Evolutionary conservation across 306 rosid genomes (phyloP).

Genomic region (Vicia villosa): DNA sequence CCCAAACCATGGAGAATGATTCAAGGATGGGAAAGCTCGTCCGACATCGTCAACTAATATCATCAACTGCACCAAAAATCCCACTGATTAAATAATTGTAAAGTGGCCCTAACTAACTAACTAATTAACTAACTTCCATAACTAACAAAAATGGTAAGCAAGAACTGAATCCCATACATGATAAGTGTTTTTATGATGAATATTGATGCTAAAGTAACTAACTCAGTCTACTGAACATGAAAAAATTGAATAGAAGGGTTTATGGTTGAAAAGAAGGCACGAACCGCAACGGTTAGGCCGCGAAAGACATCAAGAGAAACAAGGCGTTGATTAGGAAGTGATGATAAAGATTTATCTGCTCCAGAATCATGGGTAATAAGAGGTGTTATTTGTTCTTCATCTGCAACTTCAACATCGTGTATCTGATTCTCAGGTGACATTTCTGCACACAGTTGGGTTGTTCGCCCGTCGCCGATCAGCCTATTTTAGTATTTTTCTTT

Average conservation of each 20-base stretch:
- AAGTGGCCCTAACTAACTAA: not conserved
- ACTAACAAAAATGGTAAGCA: not conserved
- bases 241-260: not conserved
- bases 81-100: not conserved
- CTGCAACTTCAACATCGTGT: constrained; percentile 41
- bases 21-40: constrained; percentile 72
- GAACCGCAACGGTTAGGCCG: constrained; percentile 76
- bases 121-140: not conserved
- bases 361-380: constrained; percentile 33
- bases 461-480: not conserved
- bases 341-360: constrained; percentile 32
- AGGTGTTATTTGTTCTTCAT: constrained; percentile 42
- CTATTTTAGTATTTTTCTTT: not conserved
- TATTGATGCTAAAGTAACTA: not conserved
- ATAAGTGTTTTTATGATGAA: not conserved
- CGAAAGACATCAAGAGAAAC: constrained; percentile 84
- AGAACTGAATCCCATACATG: not conserved
- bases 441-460: not conserved
- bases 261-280: constrained; percentile 9
- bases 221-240: not conserved
- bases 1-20: constrained; percentile 85
- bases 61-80: constrained; percentile 56
- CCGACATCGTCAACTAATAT: constrained; percentile 78
- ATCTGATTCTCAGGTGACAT: constrained; percentile 43
- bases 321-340: constrained; percentile 58